phyloP scores from a whole-genome alignment of 1,284 basidiomycete genomes.

The Spongiforma sp. region DNA sequence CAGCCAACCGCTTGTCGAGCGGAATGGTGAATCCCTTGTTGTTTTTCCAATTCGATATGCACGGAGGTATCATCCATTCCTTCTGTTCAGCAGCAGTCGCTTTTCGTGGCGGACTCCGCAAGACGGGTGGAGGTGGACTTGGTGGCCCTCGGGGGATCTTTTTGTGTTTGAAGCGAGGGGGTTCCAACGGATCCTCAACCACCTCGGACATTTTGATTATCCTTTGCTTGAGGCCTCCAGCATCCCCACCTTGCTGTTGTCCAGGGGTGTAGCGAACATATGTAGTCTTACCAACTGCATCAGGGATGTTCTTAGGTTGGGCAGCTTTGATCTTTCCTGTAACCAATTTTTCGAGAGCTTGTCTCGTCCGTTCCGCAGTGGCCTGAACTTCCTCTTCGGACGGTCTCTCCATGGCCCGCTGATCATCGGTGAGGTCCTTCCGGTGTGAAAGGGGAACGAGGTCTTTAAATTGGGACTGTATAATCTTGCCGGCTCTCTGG shows the following conservation, averaged over 20 bases:
- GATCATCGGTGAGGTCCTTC: conserved; percentile 83
- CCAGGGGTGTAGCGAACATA: conserved; percentile 98
- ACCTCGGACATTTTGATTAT: conserved; percentile 99
- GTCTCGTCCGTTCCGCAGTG: conserved; percentile 89
- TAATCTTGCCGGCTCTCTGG: conserved; percentile 81
- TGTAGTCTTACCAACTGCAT: conserved; percentile 76
- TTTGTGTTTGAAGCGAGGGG: conserved; percentile 97
- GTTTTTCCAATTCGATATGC: conserved; percentile 99
- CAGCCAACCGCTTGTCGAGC: conserved; percentile 96
- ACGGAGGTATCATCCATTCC: conserved; percentile 99
- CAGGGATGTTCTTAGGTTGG: conserved; percentile 89
- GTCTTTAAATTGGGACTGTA: conserved; percentile 98
- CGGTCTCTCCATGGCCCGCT: conserved; percentile 85
- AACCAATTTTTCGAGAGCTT: conserved; percentile 92
- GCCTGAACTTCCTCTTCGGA: conserved; percentile 89
- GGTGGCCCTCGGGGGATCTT: conserved; percentile 97
- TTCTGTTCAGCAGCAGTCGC: conserved; percentile 98
- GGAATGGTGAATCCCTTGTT: conserved; percentile 99
- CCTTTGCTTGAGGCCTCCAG: conserved; percentile 81
- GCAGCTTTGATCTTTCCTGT: conserved; percentile 97
- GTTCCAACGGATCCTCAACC: conserved; percentile 97
- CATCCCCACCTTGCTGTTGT: conserved; percentile 73
- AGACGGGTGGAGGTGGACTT: conserved; percentile 95
- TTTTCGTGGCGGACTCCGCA: conserved; percentile 95
- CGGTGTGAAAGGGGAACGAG: conserved; percentile 92